Percentiles rank a stretch among this genome's conserved stretches.
phyloP scores from a whole-genome alignment of 768 basidiomycete species.

The Suillus bovinus region DNA sequence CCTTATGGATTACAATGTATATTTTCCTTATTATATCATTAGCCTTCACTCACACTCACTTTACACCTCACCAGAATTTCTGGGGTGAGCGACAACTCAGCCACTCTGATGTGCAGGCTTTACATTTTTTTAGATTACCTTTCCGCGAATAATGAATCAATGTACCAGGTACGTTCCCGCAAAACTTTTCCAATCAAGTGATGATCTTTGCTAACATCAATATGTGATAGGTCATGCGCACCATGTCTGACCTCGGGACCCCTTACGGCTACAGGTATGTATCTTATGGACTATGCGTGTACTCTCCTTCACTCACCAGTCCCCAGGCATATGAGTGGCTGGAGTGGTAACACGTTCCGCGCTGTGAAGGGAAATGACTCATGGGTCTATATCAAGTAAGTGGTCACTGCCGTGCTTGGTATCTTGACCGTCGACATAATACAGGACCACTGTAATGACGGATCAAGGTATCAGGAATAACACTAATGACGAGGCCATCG shows the following conservation, averaged over 20 bases:
- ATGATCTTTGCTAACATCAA: not conserved
- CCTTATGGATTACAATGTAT: slow-evolving; percentile 38
- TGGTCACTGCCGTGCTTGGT: slow-evolving; percentile 15
- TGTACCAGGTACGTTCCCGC: slow-evolving; percentile 30
- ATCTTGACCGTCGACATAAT: slow-evolving; percentile 17
- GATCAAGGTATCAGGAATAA: slow-evolving; percentile 42
- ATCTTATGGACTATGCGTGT: slow-evolving; percentile 1
- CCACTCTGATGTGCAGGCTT: not conserved
- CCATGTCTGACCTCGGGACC: slow-evolving; percentile 57
- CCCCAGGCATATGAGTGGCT: slow-evolving; percentile 47
- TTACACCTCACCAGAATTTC: slow-evolving; percentile 16
- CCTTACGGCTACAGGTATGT: slow-evolving; percentile 43
- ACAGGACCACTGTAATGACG: slow-evolving; percentile 17
- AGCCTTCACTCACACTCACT: not conserved
- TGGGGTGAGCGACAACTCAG: slow-evolving; percentile 16
- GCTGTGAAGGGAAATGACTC: slow-evolving; percentile 46
- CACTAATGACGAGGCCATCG: slow-evolving; percentile 36
- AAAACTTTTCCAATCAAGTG: not conserved
- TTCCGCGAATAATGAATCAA: slow-evolving; percentile 47
- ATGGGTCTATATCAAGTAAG: slow-evolving; percentile 53
- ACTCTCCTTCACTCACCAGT: not conserved
- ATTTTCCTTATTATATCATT: slow-evolving; percentile 1
- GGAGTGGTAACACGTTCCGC: slow-evolving; percentile 51
- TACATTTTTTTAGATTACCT: slow-evolving; percentile 41
- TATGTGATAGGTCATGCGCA: slow-evolving; percentile 41